Evolutionary conservation across 306 rosid genomes (phyloP).

Genomic region (Prunus salicina): DNA sequence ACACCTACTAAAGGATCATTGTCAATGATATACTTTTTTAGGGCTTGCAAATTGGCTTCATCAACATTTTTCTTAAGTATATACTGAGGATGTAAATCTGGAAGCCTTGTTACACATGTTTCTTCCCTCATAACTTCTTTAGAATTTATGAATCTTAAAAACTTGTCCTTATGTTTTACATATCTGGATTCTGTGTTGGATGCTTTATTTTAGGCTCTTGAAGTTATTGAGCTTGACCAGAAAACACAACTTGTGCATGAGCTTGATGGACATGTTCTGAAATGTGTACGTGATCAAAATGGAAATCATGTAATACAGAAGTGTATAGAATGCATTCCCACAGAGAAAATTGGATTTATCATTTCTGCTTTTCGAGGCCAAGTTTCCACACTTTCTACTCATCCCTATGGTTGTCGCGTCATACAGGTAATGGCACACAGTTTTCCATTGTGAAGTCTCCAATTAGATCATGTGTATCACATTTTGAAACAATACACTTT

Average conservation of each 20-base stretch:
- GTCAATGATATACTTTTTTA: not conserved
- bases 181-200: constrained; percentile 6
- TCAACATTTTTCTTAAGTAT: not conserved
- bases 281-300: constrained; percentile 70
- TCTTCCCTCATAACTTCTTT: not conserved
- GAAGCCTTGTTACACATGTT: not conserved
- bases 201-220: constrained; percentile 50
- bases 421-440: constrained; percentile 48
- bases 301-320: constrained; percentile 79
- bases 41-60: not conserved
- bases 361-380: constrained; percentile 54
- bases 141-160: not conserved
- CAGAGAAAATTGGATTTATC: constrained; percentile 47
- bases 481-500: constrained; percentile 7
- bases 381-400: constrained; percentile 53
- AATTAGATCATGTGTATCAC: constrained; percentile 8
- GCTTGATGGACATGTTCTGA: constrained; percentile 68
- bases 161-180: not conserved
- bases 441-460: constrained; percentile 5
- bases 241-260: constrained; percentile 51
- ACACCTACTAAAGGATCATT: not conserved
- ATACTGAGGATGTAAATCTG: not conserved
- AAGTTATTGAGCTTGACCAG: constrained; percentile 58
- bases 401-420: constrained; percentile 79
- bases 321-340: constrained; percentile 62